phyloP scores from a whole-genome alignment of 257 asterid genomes.

The Fraxinus quadrangulata region DNA sequence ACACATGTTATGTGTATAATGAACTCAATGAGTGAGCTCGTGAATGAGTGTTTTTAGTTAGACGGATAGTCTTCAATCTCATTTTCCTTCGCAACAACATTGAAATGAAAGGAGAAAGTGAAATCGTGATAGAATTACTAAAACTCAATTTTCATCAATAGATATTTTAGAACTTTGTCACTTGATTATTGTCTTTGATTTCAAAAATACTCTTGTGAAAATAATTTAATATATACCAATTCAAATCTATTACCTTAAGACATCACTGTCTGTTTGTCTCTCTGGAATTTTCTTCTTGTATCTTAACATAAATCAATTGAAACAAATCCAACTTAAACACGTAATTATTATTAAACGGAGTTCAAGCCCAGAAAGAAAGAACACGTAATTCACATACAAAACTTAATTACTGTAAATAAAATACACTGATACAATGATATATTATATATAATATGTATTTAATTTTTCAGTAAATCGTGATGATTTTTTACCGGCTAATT shows the following conservation, averaged over 20 bases:
- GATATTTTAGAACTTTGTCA: too few relatives aligned
- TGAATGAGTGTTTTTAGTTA: too few relatives aligned
- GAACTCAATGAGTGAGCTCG: too few relatives aligned
- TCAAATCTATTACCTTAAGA: neutral
- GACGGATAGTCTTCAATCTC: neutral
- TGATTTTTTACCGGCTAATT: conserved; percentile 5
- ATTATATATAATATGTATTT: neutral
- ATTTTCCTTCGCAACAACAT: neutral
- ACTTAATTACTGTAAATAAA: neutral
- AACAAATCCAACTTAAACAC: conserved; percentile 8
- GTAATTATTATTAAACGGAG: neutral
- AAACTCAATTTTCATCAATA: neutral
- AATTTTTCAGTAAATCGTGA: neutral
- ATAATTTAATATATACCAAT: neutral
- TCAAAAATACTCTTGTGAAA: too few relatives aligned
- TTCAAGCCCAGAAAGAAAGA: neutral
- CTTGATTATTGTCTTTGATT: neutral
- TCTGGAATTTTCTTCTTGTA: conserved; percentile 1
- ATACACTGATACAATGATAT: neutral
- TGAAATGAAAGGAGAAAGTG: neutral
- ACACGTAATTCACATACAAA: neutral
- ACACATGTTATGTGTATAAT: too few relatives aligned
- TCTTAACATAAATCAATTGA: conserved; percentile 9
- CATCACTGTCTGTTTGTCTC: neutral
- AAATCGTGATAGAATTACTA: too few relatives aligned